Percentiles rank a stretch among this genome's conserved stretches.
These are phyloP conservation scores for Lipomyces anomalus DNA, from an alignment of 805 yeast genomes.

Conservation along the genomic window DNA sequence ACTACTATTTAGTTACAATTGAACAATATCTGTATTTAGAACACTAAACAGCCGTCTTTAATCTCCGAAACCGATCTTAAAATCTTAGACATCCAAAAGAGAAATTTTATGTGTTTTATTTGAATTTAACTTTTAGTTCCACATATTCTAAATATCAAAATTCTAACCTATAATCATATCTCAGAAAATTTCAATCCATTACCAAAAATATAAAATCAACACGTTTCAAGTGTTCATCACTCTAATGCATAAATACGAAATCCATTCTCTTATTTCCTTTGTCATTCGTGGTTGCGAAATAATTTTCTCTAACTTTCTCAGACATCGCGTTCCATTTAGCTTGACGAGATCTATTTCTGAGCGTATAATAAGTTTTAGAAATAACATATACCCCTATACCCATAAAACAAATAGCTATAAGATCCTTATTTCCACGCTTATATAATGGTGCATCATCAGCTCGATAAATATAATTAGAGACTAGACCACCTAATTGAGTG, in stretches of 20 bases:
- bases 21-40: no score
- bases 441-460: conserved; percentile 54
- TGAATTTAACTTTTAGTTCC: no score
- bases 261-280: conserved; percentile 56
- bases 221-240: background rate
- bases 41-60: no score
- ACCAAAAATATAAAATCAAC: no score
- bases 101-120: no score
- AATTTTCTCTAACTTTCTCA: conserved; percentile 45
- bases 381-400: conserved; percentile 1
- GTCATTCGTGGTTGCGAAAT: conserved; percentile 39
- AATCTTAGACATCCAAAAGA: no score
- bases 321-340: conserved; percentile 47
- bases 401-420: conserved; percentile 4
- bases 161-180: no score
- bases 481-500: conserved; percentile 53
- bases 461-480: conserved; percentile 52
- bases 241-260: conserved; percentile 35
- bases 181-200: no score
- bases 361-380: conserved; percentile 1
- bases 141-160: no score
- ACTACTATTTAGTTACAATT: no score
- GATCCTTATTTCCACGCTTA: conserved; percentile 44
- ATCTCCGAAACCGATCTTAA: no score
- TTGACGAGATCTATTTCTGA: conserved; percentile 32